phyloP scores from a whole-genome alignment of 225 moss, liverwort and hornwort genomes.

The Marchantia paleacea region DNA sequence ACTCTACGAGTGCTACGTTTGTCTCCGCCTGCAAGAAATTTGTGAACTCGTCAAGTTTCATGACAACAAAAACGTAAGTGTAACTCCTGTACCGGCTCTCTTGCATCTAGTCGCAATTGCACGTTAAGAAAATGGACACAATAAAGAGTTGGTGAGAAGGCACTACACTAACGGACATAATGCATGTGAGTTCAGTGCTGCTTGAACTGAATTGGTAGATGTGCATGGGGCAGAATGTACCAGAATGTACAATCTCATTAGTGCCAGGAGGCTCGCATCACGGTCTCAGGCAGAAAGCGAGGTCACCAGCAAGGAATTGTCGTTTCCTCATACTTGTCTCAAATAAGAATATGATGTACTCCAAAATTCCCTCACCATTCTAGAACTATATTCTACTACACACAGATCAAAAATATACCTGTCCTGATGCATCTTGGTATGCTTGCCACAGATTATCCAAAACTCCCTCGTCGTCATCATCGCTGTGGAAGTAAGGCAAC shows the following conservation, averaged over 20 bases:
- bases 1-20: conserved; percentile 56
- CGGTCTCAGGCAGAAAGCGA: no score
- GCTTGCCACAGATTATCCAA: conserved; percentile 70
- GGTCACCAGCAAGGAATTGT: no score
- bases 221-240: no score
- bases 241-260: no score
- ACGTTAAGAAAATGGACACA: background rate
- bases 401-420: conserved; percentile 37
- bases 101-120: background rate
- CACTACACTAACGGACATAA: background rate
- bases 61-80: background rate
- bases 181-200: background rate
- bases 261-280: no score
- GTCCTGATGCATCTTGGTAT: conserved; percentile 61
- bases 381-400: no score
- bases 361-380: no score
- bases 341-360: no score
- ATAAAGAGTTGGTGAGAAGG: background rate
- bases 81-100: background rate
- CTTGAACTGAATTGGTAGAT: no score
- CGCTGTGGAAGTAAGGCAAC: conserved; percentile 33
- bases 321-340: no score
- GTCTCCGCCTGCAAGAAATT: conserved; percentile 59
- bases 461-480: conserved; percentile 74
- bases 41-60: background rate